Evolutionary conservation across 2,329 filamentous ascomycete genomes (phyloP), one percentile per base, ranked within the genome.

Genomic region (Penicillium frequentans): DNA sequence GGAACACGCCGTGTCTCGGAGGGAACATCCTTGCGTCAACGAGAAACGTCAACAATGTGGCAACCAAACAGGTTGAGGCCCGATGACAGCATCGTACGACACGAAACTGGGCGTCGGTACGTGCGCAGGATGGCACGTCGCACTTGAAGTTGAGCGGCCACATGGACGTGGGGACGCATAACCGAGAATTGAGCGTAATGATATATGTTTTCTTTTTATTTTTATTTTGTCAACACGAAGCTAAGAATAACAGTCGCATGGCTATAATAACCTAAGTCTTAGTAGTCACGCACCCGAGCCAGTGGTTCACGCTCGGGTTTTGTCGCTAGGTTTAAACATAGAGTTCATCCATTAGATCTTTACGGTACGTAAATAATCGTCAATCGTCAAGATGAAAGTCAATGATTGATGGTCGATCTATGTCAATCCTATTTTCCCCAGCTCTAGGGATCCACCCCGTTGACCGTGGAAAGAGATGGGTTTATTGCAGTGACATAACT

Each of bases 111-210:
- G 50, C 14, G 50, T 39, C 39, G 49, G 49, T 31, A 45, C 16
- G 49, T 52, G 39, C 49, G 39, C 35, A 45, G 16, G 42, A 52
- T 43, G 39, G 37, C 21, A 52, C 50, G 53, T 53, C 35, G 54
- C 26, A 56, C 44, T 48, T 46, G 45, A 45, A 49, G 39, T 46
- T 46, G 42, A 59, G 53, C 46, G 48, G 50, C 60, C 58, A 62
- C 58, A 62, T 60, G 60, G 60, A 39, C 46, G 46, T 47, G 57
- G 29, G 33, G 24, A 29, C 23, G n/a, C 11, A 16, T 31, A 9
- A 5, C 21, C 4, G 16, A 37, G 21, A 37, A 49, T 23, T 49
- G 24, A 46, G 27, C 8, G 10, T 29, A 11, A 11, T n/a, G 3
- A 9, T 26, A 6, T 45, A 26, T 6, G 11, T 23, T 35, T 23